A percentile compares a stretch with the other conserved stretches of the same genome.
These are phyloP conservation scores for Colletotrichum gloeosporioides DNA, from an alignment of 2,329 filamentous ascomycete species.

Conservation along the genomic window DNA sequence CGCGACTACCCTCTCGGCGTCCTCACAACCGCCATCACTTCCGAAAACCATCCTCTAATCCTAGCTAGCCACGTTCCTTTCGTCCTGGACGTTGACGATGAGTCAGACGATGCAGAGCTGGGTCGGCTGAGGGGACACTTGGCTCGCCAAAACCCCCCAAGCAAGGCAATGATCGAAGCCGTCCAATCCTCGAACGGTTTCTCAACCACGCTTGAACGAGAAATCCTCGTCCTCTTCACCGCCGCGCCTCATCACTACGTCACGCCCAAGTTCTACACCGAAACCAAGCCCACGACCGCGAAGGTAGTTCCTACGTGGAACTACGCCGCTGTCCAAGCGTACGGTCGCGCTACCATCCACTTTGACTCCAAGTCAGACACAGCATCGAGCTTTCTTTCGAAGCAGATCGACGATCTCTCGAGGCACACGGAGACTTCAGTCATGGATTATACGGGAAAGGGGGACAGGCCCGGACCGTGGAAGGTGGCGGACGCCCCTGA, in stretches of 20 bases:
- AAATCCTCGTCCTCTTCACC: slow-evolving; percentile 71
- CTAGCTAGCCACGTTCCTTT: slow-evolving; percentile 68
- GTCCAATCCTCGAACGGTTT: neutral
- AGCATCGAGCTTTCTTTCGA: slow-evolving; percentile 52
- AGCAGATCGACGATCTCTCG: slow-evolving; percentile 59
- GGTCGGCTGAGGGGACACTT: slow-evolving; percentile 64
- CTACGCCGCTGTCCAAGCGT: slow-evolving; percentile 69
- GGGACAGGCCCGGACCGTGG: slow-evolving; percentile 51
- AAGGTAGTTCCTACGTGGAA: slow-evolving; percentile 78
- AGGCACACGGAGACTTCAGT: slow-evolving; percentile 54
- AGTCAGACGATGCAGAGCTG: slow-evolving; percentile 42
- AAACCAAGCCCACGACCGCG: slow-evolving; percentile 67
- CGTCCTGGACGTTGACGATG: slow-evolving; percentile 55
- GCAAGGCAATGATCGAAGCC: slow-evolving; percentile 62
- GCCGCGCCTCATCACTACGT: slow-evolving; percentile 65
- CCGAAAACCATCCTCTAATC: slow-evolving; percentile 51
- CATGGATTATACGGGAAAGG: slow-evolving; percentile 58
- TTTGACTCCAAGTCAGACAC: slow-evolving; percentile 51
- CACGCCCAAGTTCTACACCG: slow-evolving; percentile 70
- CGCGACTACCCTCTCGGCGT: slow-evolving; percentile 65
- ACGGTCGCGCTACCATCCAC: slow-evolving; percentile 61
- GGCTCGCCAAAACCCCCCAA: slow-evolving; percentile 67
- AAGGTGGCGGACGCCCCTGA: slow-evolving; percentile 61
- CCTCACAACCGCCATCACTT: slow-evolving; percentile 65
- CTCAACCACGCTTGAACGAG: slow-evolving; percentile 44